phyloP scores from a whole-genome alignment of 2,329 filamentous ascomycete species.

The Boeremia exigua region DNA sequence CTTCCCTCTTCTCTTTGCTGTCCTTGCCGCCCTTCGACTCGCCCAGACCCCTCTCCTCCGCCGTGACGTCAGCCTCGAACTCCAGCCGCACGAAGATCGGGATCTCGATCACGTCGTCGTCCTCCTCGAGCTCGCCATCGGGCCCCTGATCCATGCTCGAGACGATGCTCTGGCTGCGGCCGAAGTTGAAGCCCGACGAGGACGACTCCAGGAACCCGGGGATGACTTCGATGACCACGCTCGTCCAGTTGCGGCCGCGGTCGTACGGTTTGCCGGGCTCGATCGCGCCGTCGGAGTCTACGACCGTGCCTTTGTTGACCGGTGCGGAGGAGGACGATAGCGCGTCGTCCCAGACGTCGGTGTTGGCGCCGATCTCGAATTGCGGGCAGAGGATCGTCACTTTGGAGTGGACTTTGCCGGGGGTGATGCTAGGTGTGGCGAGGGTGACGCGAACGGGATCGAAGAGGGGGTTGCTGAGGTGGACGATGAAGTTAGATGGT shows the following conservation, averaged over 20 bases:
- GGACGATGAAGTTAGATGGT: constrained; percentile 80
- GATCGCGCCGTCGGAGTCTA: constrained; percentile 50
- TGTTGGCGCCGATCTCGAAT: constrained; percentile 93
- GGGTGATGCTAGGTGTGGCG: constrained; percentile 69
- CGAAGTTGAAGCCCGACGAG: background rate
- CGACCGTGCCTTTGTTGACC: constrained; percentile 38
- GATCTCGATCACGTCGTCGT: constrained; percentile 79
- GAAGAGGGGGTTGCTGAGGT: constrained; percentile 92
- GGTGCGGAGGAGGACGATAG: constrained; percentile 57
- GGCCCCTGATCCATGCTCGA: constrained; percentile 6
- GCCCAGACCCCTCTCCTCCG: constrained; percentile 50
- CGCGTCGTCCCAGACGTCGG: constrained; percentile 92
- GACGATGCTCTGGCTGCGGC: constrained; percentile 7
- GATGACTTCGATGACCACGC: constrained; percentile 88
- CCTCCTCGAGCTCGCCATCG: constrained; percentile 51
- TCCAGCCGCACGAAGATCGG: constrained; percentile 92
- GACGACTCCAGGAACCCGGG: constrained; percentile 53
- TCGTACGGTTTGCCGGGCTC: constrained; percentile 98
- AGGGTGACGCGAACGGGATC: constrained; percentile 87
- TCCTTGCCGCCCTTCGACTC: constrained; percentile 59
- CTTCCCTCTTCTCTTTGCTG: constrained; percentile 77
- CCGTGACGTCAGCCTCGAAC: constrained; percentile 78
- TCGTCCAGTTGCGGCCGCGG: constrained; percentile 90
- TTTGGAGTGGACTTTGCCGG: constrained; percentile 56
- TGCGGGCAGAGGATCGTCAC: constrained; percentile 94